These are phyloP conservation scores for Sporothrix luriei DNA, from an alignment of 2,329 filamentous ascomycete species.

Conservation along the genomic window DNA sequence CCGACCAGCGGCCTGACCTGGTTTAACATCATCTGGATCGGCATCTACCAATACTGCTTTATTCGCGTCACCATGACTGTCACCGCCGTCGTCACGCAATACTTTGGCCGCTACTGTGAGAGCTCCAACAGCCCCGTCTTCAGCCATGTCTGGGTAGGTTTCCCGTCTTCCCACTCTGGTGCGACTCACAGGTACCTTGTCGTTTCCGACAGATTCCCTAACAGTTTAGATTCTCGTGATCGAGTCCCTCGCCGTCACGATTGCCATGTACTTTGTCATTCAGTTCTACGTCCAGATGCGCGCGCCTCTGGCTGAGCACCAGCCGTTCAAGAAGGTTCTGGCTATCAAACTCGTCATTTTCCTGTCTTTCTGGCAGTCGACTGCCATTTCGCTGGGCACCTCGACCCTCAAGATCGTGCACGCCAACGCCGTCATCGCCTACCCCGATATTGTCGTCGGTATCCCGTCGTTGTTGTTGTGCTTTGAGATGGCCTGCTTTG, in stretches of 20 bases:
- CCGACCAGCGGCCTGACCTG: constrained; percentile 81
- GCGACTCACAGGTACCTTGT: background rate
- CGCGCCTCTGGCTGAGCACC: constrained; percentile 66
- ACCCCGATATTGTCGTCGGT: constrained; percentile 77
- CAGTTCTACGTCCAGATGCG: constrained; percentile 83
- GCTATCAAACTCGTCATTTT: constrained; percentile 92
- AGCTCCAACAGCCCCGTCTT: constrained; percentile 76
- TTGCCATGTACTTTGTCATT: constrained; percentile 87
- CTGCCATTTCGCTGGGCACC: constrained; percentile 55
- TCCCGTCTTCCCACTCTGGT: background rate
- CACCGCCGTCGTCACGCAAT: constrained; percentile 72
- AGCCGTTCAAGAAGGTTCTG: constrained; percentile 76
- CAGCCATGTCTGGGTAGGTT: constrained; percentile 75
- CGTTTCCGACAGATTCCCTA: background rate
- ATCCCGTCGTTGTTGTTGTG: constrained; percentile 77
- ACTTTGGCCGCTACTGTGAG: constrained; percentile 72
- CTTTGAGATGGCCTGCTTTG: constrained; percentile 82
- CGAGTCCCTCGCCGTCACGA: constrained; percentile 70
- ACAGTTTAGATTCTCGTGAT: constrained; percentile 62
- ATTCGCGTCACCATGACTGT: constrained; percentile 79
- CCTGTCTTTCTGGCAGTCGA: constrained; percentile 82
- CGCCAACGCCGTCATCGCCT: constrained; percentile 63
- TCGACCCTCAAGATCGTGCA: constrained; percentile 65
- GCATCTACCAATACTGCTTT: constrained; percentile 84
- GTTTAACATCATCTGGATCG: constrained; percentile 86